phyloP scores from a whole-genome alignment of 1,284 basidiomycete species.

The Cryptococcus sp. region DNA sequence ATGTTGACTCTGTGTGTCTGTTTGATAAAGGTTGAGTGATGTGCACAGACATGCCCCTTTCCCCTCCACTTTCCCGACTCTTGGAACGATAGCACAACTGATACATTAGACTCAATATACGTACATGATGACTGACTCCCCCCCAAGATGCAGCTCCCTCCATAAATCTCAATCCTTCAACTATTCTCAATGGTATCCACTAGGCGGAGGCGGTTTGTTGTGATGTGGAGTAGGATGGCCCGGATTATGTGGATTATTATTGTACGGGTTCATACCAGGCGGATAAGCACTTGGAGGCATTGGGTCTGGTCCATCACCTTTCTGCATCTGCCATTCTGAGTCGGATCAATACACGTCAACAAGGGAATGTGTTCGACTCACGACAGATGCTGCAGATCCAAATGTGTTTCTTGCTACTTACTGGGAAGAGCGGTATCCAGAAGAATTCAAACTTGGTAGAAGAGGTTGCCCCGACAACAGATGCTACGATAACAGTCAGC shows the following conservation, averaged over 20 bases:
- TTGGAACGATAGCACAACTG: not conserved
- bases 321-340: conserved; percentile 33
- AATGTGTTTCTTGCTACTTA: conserved; percentile 29
- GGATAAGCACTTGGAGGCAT: conserved; percentile 22
- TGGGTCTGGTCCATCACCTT: conserved; percentile 32
- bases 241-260: not conserved
- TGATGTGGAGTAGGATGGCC: not conserved
- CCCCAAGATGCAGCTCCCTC: not conserved
- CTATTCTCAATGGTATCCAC: not conserved
- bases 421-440: conserved; percentile 43
- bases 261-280: conserved; percentile 6
- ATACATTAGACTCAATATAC: not conserved
- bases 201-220: conserved; percentile 3
- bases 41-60: not conserved
- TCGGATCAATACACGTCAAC: not conserved
- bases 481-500: conserved; percentile 3
- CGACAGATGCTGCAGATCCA: conserved; percentile 43
- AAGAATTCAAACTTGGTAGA: conserved; percentile 44
- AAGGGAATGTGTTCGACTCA: conserved; percentile 17
- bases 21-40: not conserved
- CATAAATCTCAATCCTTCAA: not conserved
- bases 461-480: conserved; percentile 24
- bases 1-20: not conserved
- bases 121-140: too few relatives aligned
- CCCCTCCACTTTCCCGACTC: not conserved